phyloP scores from a whole-genome alignment of 768 basidiomycete species.

The Cystobasidium tubakii region DNA sequence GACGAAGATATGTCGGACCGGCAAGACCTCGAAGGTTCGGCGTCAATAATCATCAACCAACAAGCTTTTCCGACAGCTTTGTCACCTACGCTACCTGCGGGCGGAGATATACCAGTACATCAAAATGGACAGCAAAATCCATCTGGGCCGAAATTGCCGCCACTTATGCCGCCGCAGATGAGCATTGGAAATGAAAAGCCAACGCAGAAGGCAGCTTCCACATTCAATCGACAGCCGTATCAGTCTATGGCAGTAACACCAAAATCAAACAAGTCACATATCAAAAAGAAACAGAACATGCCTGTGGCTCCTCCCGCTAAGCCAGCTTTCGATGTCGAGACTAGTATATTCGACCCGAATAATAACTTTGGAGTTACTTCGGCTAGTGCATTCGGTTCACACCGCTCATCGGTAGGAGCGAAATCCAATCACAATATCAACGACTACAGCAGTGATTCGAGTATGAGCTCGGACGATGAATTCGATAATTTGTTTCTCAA shows the following conservation, averaged over 20 bases:
- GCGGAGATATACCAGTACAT: neutral
- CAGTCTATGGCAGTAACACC: neutral
- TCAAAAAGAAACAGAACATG: neutral
- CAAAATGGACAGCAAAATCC: neutral
- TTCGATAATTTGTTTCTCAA: neutral
- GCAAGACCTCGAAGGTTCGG: neutral
- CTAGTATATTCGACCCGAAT: slow-evolving; percentile 9
- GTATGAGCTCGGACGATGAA: neutral
- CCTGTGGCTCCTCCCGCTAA: neutral
- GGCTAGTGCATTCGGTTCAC: neutral
- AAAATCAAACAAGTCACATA: neutral
- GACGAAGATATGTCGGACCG: neutral
- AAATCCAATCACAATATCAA: neutral
- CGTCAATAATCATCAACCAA: neutral
- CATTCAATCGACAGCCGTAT: neutral
- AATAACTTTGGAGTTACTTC: slow-evolving; percentile 3
- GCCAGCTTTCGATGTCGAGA: slow-evolving; percentile 10
- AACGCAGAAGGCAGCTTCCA: neutral
- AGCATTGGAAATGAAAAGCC: neutral
- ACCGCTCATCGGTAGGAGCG: neutral
- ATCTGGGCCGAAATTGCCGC: neutral
- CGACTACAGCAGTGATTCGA: neutral
- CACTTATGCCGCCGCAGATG: neutral
- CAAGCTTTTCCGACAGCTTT: neutral
- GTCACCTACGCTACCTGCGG: neutral